Percentiles rank a stretch among this genome's conserved stretches.
Evolutionary conservation across 441 rosid genomes (phyloP).

Genomic region (Aleurites moluccanus): DNA sequence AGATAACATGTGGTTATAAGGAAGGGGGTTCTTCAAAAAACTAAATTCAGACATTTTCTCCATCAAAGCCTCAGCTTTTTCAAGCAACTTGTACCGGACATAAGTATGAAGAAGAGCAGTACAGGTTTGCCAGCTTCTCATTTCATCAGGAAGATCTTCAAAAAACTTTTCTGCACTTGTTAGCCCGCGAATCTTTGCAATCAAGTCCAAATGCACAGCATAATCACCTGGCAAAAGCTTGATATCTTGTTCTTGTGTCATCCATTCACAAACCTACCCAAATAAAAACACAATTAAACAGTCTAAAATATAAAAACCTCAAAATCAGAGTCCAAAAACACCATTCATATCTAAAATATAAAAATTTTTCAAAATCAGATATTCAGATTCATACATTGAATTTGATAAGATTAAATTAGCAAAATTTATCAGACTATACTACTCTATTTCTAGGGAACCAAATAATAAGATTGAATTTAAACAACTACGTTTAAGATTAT

Average conservation of each 20-base stretch:
- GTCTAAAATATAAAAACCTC: no score
- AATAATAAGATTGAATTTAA: background rate
- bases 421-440: background rate
- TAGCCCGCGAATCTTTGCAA: constrained; percentile 70
- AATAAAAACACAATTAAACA: background rate
- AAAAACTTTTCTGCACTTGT: constrained; percentile 79
- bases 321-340: no score
- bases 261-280: constrained; percentile 81
- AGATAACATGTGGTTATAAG: constrained; percentile 75
- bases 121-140: constrained; percentile 66
- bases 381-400: no score
- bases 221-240: constrained; percentile 78
- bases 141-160: constrained; percentile 69
- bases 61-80: constrained; percentile 76
- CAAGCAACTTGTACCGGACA: constrained; percentile 46
- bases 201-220: constrained; percentile 86
- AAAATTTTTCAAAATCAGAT: no score
- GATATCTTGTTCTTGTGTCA: constrained; percentile 64
- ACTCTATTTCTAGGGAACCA: background rate
- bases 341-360: no score
- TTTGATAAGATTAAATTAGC: background rate
- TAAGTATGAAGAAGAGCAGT: constrained; percentile 80
- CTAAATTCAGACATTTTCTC: constrained; percentile 73
- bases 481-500: background rate
- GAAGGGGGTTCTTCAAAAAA: constrained; percentile 59